Base-by-base conservation (phyloP, 257 asterid genomes). In the Petunia axillaris region DNA sequence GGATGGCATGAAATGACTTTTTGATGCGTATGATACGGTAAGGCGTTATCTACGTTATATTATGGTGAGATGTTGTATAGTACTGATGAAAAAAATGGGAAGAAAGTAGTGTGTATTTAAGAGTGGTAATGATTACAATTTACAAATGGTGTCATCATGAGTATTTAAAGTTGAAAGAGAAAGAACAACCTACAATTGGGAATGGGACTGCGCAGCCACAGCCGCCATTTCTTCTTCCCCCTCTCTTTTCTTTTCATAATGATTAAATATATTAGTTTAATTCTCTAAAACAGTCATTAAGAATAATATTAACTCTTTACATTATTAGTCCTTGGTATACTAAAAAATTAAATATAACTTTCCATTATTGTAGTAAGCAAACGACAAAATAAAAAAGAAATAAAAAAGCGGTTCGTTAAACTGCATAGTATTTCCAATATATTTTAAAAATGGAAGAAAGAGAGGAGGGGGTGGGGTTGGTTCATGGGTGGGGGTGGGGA, bases 141-240 rank as follows among this genome's bases (percentile, higher is more conserved):
- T 67, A 88, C 65, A 83, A 84, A 73, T 73, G 35, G 35, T 10
- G 25, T 84, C 37, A 76, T 79, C 77, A 53, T 25, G 11, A 4
- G 60, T 9, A 70, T 70, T 46, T 70, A 71, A 46, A 48, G 15
- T 71, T 35, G 60, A 41, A 15, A 55, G 60, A 55, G 25, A 55
- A 14, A 55, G 16, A 55, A 55, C 60, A 55, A 55, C 60, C 25
- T 55, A 55, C 60, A 55, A 55, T 55, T 11, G 60, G 25, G 60
- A 55, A 10, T 55, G 60, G 60, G 79, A 73, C 82, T 77, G 88
- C 90, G 94, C 94, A 90, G 94, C 88, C 93, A 87, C 85, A 85
- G 97, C 97, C 96, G 96, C 96, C 94, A 87, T 87, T 86, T 91
- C 80, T 60, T 50, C 75, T 74, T 64, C 57, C 40, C 16, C 38